These are phyloP conservation scores for Mycena alexandri DNA, from an alignment of 768 basidiomycete genomes.

Conservation along the genomic window DNA sequence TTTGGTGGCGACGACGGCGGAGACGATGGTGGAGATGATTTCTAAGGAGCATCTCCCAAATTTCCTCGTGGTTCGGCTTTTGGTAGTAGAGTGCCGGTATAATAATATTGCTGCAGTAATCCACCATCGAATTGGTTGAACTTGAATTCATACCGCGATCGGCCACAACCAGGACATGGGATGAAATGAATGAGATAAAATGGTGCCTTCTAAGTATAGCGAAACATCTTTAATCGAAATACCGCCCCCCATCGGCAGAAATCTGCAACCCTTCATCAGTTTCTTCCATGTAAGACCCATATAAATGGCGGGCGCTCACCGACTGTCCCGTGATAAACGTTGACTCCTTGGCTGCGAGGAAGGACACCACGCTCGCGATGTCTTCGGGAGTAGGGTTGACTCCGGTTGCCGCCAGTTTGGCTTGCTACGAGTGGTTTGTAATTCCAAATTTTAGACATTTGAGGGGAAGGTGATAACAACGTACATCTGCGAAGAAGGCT, in stretches of 20 bases:
- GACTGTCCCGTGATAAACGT: conserved; percentile 45
- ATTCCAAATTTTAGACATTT: not conserved
- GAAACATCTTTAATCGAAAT: too few species aligned
- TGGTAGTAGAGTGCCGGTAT: not conserved
- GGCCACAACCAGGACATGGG: too few species aligned
- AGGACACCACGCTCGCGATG: conserved; percentile 47
- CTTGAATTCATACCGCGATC: not conserved
- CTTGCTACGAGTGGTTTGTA: conserved; percentile 21
- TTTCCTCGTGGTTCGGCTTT: too few species aligned
- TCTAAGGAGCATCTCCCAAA: not conserved
- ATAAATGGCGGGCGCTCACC: too few species aligned
- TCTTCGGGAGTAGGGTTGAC: conserved; percentile 40
- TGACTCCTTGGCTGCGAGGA: conserved; percentile 48
- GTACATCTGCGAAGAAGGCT: conserved; percentile 21
- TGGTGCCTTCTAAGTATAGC: too few species aligned
- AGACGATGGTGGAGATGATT: conserved; percentile 15
- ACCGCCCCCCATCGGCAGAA: too few species aligned
- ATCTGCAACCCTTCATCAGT: too few species aligned
- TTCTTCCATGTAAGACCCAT: too few species aligned
- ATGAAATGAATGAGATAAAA: too few species aligned
- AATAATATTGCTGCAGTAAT: not conserved
- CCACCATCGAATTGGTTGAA: too few species aligned
- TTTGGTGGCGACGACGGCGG: conserved; percentile 5
- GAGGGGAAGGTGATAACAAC: not conserved
- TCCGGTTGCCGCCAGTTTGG: conserved; percentile 36